phyloP scores from a whole-genome alignment of 1,284 basidiomycete genomes.

The Puccinia hordei region DNA sequence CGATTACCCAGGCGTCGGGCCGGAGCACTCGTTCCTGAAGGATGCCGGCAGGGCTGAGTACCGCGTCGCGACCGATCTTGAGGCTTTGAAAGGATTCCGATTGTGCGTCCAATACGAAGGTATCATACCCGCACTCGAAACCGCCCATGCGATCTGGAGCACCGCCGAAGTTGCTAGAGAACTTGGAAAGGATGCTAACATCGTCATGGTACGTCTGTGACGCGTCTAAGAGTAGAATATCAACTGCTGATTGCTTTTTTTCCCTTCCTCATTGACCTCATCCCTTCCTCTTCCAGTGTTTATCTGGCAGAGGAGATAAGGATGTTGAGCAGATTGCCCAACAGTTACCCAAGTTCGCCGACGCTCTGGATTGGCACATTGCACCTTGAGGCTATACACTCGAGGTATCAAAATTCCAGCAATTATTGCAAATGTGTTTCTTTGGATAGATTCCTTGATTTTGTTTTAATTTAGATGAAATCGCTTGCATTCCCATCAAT shows the following conservation, averaged over 20 bases:
- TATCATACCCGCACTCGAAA: constrained; percentile 96
- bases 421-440: too few species aligned
- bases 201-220: constrained; percentile 70
- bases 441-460: too few species aligned
- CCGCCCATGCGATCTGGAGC: constrained; percentile 92
- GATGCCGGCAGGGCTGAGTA: constrained; percentile 92
- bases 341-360: constrained; percentile 47
- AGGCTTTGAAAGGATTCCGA: constrained; percentile 89
- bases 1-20: constrained; percentile 84
- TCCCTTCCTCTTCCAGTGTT: constrained; percentile 57
- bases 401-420: too few species aligned
- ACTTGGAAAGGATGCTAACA: constrained; percentile 77
- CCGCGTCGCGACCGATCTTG: constrained; percentile 85
- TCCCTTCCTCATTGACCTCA: background rate
- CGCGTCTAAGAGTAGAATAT: too few species aligned
- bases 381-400: constrained; percentile 1
- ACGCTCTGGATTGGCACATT: constrained; percentile 48
- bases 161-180: constrained; percentile 82
- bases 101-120: constrained; percentile 89
- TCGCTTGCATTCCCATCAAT: too few species aligned
- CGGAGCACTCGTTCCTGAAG: constrained; percentile 96
- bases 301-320: constrained; percentile 89
- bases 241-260: background rate
- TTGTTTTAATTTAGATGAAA: too few species aligned
- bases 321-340: constrained; percentile 67